Percentiles rank a stretch among this genome's conserved stretches.
These are phyloP conservation scores for Silene conica DNA, from an alignment of 148 eudicot genomes.

Conservation along the genomic window DNA sequence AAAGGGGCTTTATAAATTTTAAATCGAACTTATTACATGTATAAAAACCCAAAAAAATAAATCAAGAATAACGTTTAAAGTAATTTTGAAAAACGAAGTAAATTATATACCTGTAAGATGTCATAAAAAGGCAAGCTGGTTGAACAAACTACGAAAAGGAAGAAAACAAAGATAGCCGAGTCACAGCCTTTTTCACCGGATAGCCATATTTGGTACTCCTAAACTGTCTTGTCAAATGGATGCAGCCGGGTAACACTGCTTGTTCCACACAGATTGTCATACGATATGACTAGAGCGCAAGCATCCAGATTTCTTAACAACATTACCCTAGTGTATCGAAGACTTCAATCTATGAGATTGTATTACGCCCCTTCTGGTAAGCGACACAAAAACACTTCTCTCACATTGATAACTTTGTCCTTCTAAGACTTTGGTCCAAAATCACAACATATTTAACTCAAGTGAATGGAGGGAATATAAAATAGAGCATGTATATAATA, in stretches of 20 bases:
- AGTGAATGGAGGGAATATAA: not conserved
- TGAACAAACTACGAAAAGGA: not conserved
- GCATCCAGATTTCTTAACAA: not conserved
- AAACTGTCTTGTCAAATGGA: not conserved
- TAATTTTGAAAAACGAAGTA: no score
- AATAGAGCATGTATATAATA: not conserved
- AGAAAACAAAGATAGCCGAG: not conserved
- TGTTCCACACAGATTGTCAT: not conserved
- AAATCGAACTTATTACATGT: no score
- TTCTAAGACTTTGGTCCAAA: not conserved
- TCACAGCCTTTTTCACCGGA: not conserved
- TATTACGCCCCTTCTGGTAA: not conserved
- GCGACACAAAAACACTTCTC: not conserved
- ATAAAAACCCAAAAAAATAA: no score
- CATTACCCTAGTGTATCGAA: not conserved
- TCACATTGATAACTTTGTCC: not conserved
- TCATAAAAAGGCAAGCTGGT: not conserved
- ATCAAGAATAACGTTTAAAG: no score
- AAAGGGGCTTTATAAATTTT: no score
- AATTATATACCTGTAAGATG: not conserved
- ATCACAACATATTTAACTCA: not conserved
- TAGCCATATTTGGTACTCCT: not conserved
- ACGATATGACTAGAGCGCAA: not conserved
- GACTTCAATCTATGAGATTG: not conserved
- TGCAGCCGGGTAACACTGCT: not conserved